These are phyloP conservation scores for Psilocybe sp. DNA, from an alignment of 768 basidiomycete genomes.

Conservation along the genomic window DNA sequence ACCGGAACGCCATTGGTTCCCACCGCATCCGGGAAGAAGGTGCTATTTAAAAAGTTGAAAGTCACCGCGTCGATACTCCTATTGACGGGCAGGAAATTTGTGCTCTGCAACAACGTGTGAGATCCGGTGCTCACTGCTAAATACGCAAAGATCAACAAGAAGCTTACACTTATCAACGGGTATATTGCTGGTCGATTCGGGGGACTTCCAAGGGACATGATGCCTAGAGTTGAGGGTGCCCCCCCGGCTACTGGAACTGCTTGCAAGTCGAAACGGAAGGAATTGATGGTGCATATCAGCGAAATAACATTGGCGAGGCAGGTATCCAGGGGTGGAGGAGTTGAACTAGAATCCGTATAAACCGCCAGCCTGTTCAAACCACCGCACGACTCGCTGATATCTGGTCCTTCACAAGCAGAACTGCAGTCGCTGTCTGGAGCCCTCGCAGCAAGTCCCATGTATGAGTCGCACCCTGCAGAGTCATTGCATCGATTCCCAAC, in stretches of 20 bases:
- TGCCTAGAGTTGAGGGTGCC: no score
- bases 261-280: neutral
- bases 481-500: neutral
- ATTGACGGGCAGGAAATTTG: no score
- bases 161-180: no score
- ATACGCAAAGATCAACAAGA: no score
- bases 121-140: no score
- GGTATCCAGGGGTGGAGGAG: slow-evolving; percentile 2
- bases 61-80: no score
- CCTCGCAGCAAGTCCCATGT: slow-evolving; percentile 9
- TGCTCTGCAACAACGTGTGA: no score
- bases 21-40: no score
- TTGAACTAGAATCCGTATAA: slow-evolving; percentile 10
- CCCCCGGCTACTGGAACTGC: neutral
- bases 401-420: slow-evolving; percentile 5
- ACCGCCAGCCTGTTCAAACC: slow-evolving; percentile 14
- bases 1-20: no score
- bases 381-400: slow-evolving; percentile 13
- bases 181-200: no score
- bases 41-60: no score
- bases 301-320: slow-evolving; percentile 7
- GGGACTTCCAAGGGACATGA: no score
- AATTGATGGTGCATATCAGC: neutral
- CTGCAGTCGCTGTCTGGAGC: slow-evolving; percentile 12
- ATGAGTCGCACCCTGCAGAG: slow-evolving; percentile 13